These are phyloP conservation scores for Monoraphidium neglectum DNA, from an alignment of 139 green algal species.

Conservation along the genomic window DNA sequence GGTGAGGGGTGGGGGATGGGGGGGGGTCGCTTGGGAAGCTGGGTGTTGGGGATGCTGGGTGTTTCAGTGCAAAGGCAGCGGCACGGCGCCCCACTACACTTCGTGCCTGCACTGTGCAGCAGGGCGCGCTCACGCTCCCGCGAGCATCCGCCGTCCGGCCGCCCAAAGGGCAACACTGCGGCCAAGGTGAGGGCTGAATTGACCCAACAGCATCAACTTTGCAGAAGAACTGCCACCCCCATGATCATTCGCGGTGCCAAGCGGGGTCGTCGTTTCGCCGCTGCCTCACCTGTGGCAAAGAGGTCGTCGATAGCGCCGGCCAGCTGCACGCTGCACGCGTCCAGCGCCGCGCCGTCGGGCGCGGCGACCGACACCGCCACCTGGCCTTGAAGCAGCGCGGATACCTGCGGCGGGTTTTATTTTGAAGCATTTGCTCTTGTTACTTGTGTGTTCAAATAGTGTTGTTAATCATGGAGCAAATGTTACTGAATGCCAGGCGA, in stretches of 20 bases:
- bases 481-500: neutral
- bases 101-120: no score
- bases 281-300: conserved; percentile 41
- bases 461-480: neutral
- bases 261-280: no score
- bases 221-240: neutral
- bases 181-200: no score
- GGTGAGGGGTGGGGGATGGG: neutral
- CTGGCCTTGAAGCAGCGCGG: conserved; percentile 46
- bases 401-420: conserved; percentile 9
- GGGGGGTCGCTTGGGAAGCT: neutral
- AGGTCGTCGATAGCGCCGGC: conserved; percentile 76
- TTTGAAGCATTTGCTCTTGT: neutral
- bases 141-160: no score
- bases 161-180: no score
- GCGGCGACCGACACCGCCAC: conserved; percentile 37
- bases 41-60: neutral
- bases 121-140: no score
- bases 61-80: no score
- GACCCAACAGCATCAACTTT: no score
- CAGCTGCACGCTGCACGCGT: conserved; percentile 66
- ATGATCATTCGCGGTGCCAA: no score
- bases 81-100: no score
- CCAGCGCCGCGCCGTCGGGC: conserved; percentile 36
- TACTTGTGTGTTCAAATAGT: neutral